These are phyloP conservation scores for Tausonia pullulans DNA, from an alignment of 1,284 basidiomycete species.

Conservation along the genomic window DNA sequence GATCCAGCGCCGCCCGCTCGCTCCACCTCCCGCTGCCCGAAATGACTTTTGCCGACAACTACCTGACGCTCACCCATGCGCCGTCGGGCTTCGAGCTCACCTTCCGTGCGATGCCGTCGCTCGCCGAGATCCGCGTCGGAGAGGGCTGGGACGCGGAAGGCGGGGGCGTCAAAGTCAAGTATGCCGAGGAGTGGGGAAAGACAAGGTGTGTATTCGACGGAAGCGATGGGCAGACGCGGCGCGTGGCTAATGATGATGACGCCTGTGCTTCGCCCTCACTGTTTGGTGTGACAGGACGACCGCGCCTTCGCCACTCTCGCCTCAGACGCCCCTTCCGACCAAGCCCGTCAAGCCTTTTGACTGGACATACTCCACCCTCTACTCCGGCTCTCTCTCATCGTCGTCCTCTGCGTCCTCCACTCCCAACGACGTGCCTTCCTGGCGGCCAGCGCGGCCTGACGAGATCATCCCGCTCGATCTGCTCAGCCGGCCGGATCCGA, in stretches of 20 bases:
- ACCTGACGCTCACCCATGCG: conserved; percentile 46
- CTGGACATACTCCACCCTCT: conserved; percentile 94
- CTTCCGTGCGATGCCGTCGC: conserved; percentile 59
- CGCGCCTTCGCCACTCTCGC: conserved; percentile 4
- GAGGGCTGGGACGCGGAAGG: conserved; percentile 57
- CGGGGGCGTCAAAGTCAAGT: conserved; percentile 83
- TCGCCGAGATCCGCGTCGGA: conserved; percentile 64
- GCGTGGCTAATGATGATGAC: background rate
- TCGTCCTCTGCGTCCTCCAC: background rate
- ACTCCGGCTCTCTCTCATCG: conserved; percentile 46
- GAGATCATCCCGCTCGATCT: conserved; percentile 66
- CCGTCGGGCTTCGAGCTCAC: conserved; percentile 51
- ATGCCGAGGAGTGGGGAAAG: conserved; percentile 87
- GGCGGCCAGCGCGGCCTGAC: background rate
- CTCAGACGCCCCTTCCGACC: conserved; percentile 58
- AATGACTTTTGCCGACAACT: conserved; percentile 91
- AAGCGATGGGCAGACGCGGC: background rate
- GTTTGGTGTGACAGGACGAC: conserved; percentile 14
- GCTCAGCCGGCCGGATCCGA: conserved; percentile 80
- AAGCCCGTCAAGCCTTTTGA: conserved; percentile 79
- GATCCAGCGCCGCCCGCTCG: conserved; percentile 56
- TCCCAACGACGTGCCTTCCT: conserved; percentile 2
- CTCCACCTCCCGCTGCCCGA: conserved; percentile 82
- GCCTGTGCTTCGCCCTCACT: too few relatives aligned
- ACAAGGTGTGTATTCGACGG: conserved; percentile 49